Percentiles rank a stretch among this genome's conserved stretches.
Conservation (phyloP, 345 rosid genomes). For the Laguncularia racemosa region DNA sequence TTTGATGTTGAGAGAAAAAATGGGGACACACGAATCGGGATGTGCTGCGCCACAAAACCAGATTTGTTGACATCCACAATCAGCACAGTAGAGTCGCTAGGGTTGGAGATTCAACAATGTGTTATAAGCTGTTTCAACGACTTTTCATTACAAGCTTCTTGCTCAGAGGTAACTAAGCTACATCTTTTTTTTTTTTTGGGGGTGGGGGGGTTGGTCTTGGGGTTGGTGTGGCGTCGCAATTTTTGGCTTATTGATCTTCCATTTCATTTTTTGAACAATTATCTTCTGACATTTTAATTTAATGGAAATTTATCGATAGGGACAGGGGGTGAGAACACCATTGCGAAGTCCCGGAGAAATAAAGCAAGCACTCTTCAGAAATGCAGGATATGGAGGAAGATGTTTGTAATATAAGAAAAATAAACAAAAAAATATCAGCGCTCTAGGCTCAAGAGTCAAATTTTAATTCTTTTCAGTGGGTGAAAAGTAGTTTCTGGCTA, state of each 20-base stretch:
- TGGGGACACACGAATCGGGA: slow-evolving; percentile 20
- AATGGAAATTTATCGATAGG: slow-evolving; percentile 8
- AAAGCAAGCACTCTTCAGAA: slow-evolving; percentile 39
- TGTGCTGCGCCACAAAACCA: slow-evolving; percentile 31
- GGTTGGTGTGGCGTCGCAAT: no score
- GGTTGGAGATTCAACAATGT: slow-evolving; percentile 36
- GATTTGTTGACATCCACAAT: slow-evolving; percentile 30
- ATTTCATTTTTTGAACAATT: neutral
- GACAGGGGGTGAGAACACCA: slow-evolving; percentile 14
- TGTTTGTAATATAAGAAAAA: no score
- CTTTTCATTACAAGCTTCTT: slow-evolving; percentile 42
- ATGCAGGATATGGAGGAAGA: slow-evolving; percentile 42
- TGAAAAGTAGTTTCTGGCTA: no score
- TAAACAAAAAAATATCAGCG: neutral
- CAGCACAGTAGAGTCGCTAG: slow-evolving; percentile 25
- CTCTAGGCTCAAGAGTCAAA: no score
- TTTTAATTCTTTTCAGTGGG: no score
- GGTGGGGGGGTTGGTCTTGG: no score
- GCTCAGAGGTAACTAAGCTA: slow-evolving; percentile 22
- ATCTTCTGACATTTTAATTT: neutral
- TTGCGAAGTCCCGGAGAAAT: slow-evolving; percentile 21
- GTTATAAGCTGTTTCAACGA: slow-evolving; percentile 43
- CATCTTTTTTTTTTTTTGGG: neutral
- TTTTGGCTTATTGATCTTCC: neutral
- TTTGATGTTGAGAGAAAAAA: slow-evolving; percentile 30